Percentiles rank a stretch among this genome's conserved stretches.
phyloP scores from a whole-genome alignment of 305 asterid genomes.

The Fraxinus velutina region DNA sequence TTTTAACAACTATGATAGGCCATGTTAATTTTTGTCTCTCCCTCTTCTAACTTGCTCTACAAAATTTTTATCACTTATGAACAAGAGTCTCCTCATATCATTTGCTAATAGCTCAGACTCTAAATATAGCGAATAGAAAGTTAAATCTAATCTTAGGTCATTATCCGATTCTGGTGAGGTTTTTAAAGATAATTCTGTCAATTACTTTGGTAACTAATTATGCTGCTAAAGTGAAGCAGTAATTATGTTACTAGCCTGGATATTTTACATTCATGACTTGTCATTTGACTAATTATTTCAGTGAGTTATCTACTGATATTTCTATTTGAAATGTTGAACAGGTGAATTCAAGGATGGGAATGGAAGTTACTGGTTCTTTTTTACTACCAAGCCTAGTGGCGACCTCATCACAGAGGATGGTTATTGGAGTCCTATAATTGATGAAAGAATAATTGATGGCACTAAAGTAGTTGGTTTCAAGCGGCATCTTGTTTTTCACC shows the following conservation, averaged over 20 bases:
- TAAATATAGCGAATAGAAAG: background rate
- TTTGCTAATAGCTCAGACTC: background rate
- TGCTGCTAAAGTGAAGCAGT: background rate
- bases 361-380: conserved; percentile 15
- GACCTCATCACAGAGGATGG: background rate
- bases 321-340: background rate
- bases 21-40: background rate
- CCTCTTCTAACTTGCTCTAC: background rate
- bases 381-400: background rate
- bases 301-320: background rate
- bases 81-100: background rate
- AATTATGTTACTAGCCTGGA: background rate
- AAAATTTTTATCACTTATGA: background rate
- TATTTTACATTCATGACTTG: background rate
- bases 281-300: background rate
- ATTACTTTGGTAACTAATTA: background rate
- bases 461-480: conserved; percentile 4
- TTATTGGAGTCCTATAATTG: background rate
- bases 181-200: background rate
- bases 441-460: background rate
- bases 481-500: background rate
- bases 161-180: background rate
- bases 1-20: too few relatives aligned
- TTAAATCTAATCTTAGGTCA: background rate
- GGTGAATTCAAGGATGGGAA: conserved; percentile 3